Evolutionary conservation across 176 grass and related monocot genomes (phyloP).

Genomic region (Oryza officinalis): DNA sequence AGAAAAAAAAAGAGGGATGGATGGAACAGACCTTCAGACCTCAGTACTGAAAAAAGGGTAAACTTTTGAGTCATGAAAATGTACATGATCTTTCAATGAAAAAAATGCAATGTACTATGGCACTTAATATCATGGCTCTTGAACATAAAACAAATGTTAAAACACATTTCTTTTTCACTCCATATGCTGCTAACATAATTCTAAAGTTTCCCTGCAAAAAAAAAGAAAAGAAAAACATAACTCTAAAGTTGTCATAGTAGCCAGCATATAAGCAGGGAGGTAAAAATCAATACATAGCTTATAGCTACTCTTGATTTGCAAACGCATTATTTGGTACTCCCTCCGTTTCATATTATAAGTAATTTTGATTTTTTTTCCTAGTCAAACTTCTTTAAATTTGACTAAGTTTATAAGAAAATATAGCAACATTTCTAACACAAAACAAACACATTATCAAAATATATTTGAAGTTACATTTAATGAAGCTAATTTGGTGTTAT

Average conservation of each 20-base stretch:
- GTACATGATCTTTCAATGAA: neutral
- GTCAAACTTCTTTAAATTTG: no score
- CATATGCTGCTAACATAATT: neutral
- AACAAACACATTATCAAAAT: no score
- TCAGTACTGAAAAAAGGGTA: slow-evolving; percentile 6
- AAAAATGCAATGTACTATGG: neutral
- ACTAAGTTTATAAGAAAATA: no score
- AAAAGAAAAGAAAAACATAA: no score
- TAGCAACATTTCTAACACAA: no score
- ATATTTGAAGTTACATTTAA: no score
- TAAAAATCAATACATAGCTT: neutral
- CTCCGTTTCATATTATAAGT: no score
- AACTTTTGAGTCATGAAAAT: neutral
- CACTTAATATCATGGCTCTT: neutral
- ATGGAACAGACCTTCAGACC: neutral
- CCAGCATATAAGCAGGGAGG: neutral
- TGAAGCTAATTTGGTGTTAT: no score
- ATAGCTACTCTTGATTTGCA: neutral
- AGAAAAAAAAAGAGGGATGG: neutral
- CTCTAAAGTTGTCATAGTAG: neutral
- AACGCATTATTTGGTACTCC: neutral
- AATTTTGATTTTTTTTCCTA: no score
- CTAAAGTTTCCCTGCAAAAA: neutral
- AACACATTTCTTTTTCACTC: neutral
- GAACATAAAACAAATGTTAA: neutral